A percentile compares a stretch with the other conserved stretches of the same genome.
Conservation (phyloP, 768 basidiomycete genomes). For the Boletus sp. region DNA sequence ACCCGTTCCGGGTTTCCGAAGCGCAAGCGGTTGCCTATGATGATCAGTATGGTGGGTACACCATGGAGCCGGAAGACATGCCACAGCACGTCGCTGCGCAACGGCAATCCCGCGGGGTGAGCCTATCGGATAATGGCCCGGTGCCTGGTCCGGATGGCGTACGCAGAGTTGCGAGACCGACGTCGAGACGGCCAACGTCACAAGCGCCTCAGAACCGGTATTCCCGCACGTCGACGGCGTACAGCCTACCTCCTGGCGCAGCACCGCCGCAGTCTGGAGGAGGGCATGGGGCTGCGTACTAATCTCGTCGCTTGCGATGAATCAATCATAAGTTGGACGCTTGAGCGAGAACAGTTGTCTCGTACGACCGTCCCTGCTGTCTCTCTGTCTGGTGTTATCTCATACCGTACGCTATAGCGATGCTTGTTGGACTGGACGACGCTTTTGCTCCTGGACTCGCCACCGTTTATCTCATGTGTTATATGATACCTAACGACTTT, state of each 20-base stretch:
- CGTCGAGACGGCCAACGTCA: slow-evolving; percentile 54
- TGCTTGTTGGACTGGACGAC: slow-evolving; percentile 12
- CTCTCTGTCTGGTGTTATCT: slow-evolving; percentile 1
- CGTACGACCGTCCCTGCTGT: neutral
- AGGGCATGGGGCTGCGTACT: slow-evolving; percentile 17
- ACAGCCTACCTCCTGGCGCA: slow-evolving; percentile 70
- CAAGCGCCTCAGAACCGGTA: slow-evolving; percentile 68
- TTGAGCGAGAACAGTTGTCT: slow-evolving; percentile 1
- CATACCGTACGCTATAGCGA: slow-evolving; percentile 1
- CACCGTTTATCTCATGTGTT: neutral
- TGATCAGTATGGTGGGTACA: slow-evolving; percentile 33
- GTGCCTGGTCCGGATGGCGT: slow-evolving; percentile 79
- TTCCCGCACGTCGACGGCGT: slow-evolving; percentile 56
- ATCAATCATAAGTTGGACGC: slow-evolving; percentile 2
- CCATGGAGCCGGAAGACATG: slow-evolving; percentile 38
- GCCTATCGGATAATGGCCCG: slow-evolving; percentile 79
- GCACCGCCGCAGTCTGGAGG: slow-evolving; percentile 54
- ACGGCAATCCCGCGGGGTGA: slow-evolving; percentile 58
- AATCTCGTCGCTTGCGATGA: neutral
- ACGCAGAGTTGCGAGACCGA: slow-evolving; percentile 68
- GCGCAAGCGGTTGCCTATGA: slow-evolving; percentile 40
- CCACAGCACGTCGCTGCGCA: slow-evolving; percentile 12
- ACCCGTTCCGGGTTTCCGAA: slow-evolving; percentile 58
- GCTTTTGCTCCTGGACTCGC: slow-evolving; percentile 1
- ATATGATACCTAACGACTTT: slow-evolving; percentile 12